Evolutionary conservation across 768 basidiomycete genomes (phyloP).

Genomic region (Termitomyces sp.): DNA sequence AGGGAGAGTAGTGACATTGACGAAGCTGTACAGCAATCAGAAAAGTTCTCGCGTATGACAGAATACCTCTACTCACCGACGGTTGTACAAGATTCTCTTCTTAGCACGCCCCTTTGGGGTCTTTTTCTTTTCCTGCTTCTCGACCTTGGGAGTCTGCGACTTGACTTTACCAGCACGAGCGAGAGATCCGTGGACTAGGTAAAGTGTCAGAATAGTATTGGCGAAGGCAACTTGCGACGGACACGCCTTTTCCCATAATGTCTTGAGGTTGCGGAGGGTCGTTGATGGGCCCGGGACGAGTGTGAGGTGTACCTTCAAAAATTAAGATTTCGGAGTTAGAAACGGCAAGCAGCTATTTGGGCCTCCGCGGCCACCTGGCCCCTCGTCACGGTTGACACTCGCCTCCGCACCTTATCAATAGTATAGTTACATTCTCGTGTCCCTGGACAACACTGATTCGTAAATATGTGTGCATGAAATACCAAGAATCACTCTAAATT

Average conservation of each 20-base stretch:
- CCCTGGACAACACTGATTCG: too few species aligned
- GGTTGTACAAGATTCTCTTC: conserved; percentile 46
- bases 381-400: too few species aligned
- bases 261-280: not conserved
- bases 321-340: not conserved
- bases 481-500: not conserved
- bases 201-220: not conserved
- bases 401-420: too few species aligned
- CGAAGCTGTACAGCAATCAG: conserved; percentile 70
- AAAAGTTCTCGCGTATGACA: conserved; percentile 26
- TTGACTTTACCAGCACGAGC: conserved; percentile 99
- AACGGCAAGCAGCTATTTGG: not conserved
- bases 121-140: conserved; percentile 99
- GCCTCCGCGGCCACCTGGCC: not conserved
- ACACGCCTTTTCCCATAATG: conserved; percentile 1
- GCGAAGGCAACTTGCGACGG: not conserved
- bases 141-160: conserved; percentile 97
- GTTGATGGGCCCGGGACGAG: not conserved
- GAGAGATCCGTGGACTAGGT: conserved; percentile 93
- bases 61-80: not conserved
- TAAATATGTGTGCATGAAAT: not conserved
- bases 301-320: not conserved
- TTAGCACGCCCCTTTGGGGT: conserved; percentile 95
- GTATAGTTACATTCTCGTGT: too few species aligned
- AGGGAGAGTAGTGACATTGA: conserved; percentile 87